Conservation (phyloP, 495 filamentous ascomycete genomes). For the Corynascus novoguineensis region DNA sequence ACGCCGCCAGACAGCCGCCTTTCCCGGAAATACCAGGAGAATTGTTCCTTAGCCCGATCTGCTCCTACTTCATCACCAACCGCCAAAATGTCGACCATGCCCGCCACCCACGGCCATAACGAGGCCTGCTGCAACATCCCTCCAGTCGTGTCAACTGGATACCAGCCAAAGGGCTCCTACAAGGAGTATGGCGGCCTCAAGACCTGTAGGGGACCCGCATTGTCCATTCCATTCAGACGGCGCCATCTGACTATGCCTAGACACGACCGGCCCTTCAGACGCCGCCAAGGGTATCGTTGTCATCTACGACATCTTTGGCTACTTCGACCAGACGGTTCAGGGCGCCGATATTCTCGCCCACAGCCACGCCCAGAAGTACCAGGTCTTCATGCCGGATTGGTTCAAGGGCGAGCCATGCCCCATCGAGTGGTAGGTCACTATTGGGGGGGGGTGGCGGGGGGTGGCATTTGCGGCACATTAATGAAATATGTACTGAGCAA, state of each 20-base stretch:
- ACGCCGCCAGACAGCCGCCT: background rate
- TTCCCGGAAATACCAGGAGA: background rate
- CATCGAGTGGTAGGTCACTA: conserved; percentile 45
- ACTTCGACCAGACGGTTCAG: conserved; percentile 62
- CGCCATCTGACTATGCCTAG: conserved; percentile 29
- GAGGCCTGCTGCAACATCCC: conserved; percentile 67
- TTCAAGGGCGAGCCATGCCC: conserved; percentile 55
- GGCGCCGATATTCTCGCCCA: conserved; percentile 65
- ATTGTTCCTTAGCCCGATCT: background rate
- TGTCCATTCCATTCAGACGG: no score
- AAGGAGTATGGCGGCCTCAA: conserved; percentile 58
- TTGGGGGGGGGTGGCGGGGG: no score
- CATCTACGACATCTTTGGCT: conserved; percentile 71
- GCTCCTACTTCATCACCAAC: conserved; percentile 1
- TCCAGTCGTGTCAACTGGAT: conserved; percentile 56
- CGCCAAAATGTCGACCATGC: conserved; percentile 49
- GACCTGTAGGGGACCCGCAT: conserved; percentile 48
- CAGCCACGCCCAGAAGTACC: conserved; percentile 50
- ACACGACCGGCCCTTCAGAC: conserved; percentile 55
- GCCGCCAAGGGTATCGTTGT: conserved; percentile 56
- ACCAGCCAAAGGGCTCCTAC: conserved; percentile 61
- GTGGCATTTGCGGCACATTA: no score
- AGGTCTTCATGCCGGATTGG: conserved; percentile 66
- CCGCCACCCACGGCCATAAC: conserved; percentile 47
- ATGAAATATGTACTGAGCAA: background rate